These are phyloP conservation scores for Emericellopsis atlantica DNA, from an alignment of 2,329 filamentous ascomycete species.

Conservation along the genomic window DNA sequence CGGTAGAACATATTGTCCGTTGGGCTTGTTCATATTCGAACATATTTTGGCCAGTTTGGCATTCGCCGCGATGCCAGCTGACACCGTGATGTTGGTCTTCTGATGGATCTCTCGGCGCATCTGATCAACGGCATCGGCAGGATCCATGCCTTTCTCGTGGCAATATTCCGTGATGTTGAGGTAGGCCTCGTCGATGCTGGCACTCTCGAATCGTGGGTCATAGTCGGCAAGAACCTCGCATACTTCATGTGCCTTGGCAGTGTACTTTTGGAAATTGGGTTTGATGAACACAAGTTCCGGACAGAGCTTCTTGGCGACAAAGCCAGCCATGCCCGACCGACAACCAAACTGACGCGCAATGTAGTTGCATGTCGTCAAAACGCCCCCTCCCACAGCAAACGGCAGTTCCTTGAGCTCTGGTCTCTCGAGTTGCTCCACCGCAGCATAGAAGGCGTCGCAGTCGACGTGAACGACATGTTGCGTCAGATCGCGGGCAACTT, in stretches of 20 bases:
- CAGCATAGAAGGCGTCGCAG: constrained; percentile 95
- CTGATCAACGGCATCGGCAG: constrained; percentile 63
- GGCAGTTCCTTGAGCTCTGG: constrained; percentile 79
- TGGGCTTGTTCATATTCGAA: constrained; percentile 92
- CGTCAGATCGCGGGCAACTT: constrained; percentile 65
- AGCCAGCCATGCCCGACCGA: constrained; percentile 88
- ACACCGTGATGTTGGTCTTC: constrained; percentile 74
- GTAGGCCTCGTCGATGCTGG: constrained; percentile 93
- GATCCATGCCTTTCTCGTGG: constrained; percentile 48
- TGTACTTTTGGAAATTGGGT: constrained; percentile 84
- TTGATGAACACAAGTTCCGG: constrained; percentile 73
- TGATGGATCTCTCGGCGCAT: constrained; percentile 67
- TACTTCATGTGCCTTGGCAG: constrained; percentile 77
- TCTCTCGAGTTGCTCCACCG: constrained; percentile 74
- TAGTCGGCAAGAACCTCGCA: constrained; percentile 74
- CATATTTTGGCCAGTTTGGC: constrained; percentile 90
- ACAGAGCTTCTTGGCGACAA: constrained; percentile 90
- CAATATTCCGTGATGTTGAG: constrained; percentile 90
- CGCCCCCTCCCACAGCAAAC: constrained; percentile 72
- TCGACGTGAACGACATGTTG: constrained; percentile 87
- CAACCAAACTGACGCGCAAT: constrained; percentile 81
- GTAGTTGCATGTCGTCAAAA: constrained; percentile 68
- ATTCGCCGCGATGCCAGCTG: constrained; percentile 88
- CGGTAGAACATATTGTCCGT: constrained; percentile 73
- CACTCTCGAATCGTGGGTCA: constrained; percentile 81